Conservation (phyloP, 805 yeast species). For the Pichia cephalocereana region DNA sequence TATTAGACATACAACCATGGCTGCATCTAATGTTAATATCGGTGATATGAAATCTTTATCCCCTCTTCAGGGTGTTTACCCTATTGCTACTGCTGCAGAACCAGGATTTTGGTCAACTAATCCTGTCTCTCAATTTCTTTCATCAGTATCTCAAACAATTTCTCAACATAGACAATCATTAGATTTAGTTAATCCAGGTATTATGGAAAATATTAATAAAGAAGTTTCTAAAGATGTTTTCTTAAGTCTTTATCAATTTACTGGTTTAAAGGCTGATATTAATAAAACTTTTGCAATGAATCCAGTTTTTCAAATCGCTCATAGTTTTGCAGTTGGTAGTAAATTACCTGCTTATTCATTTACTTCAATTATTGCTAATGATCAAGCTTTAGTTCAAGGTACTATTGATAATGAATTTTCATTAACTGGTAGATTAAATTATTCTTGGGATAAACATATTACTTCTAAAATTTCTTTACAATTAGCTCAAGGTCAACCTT, state of each 20-base stretch:
- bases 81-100: conserved; percentile 35
- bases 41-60: conserved; percentile 52
- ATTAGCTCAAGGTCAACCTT: conserved; percentile 79
- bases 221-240: conserved; percentile 94
- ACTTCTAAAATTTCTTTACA: conserved; percentile 82
- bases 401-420: conserved; percentile 81
- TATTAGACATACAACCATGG: conserved; percentile 14
- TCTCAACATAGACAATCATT: conserved; percentile 72
- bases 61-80: conserved; percentile 49
- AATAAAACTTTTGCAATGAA: conserved; percentile 83
- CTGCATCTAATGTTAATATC: conserved; percentile 29
- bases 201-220: conserved; percentile 85
- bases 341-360: conserved; percentile 87
- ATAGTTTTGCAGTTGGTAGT: conserved; percentile 84
- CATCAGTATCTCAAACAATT: conserved; percentile 65
- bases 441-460: conserved; percentile 77
- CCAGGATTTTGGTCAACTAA: conserved; percentile 69
- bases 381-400: conserved; percentile 81
- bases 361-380: conserved; percentile 82
- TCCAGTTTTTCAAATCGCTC: conserved; percentile 96
- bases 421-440: conserved; percentile 81
- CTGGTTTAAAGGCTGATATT: conserved; percentile 94
- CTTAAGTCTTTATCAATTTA: conserved; percentile 79
- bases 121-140: conserved; percentile 72
- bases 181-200: conserved; percentile 86